A percentile compares a stretch with the other conserved stretches of the same genome.
Conservation (phyloP, 352 stramenopile species). For the Aphanomyces euteiches region DNA sequence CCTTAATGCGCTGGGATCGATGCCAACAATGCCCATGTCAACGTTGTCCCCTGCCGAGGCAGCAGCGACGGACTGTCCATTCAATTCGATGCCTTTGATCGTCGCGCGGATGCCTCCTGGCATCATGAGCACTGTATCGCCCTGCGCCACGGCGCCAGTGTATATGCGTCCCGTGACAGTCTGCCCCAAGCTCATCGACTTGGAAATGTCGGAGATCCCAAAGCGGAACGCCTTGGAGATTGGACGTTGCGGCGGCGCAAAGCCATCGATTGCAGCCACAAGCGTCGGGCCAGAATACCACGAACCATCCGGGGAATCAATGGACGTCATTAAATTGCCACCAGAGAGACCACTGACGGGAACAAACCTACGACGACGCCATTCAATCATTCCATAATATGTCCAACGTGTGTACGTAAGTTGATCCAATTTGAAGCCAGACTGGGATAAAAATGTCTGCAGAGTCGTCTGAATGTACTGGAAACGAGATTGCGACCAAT, state of each 20-base stretch:
- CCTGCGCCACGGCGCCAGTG: conserved; percentile 56
- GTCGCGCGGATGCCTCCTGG: conserved; percentile 50
- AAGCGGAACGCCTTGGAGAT: conserved; percentile 84
- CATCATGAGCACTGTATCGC: conserved; percentile 72
- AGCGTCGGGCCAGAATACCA: conserved; percentile 82
- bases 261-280: conserved; percentile 75
- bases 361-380: conserved; percentile 51
- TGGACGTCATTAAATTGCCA: conserved; percentile 70
- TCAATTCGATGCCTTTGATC: conserved; percentile 71
- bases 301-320: conserved; percentile 44
- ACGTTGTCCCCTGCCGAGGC: conserved; percentile 73
- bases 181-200: conserved; percentile 75
- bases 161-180: conserved; percentile 86
- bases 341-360: conserved; percentile 84
- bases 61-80: conserved; percentile 54
- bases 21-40: conserved; percentile 70
- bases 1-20: conserved; percentile 66
- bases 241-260: conserved; percentile 66
- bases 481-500: conserved; percentile 78
- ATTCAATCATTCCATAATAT: not conserved
- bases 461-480: conserved; percentile 71
- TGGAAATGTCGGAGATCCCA: conserved; percentile 80
- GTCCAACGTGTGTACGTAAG: conserved; percentile 34
- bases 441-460: conserved; percentile 63
- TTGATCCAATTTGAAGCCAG: conserved; percentile 77